Evolutionary conservation across 768 basidiomycete genomes (phyloP).

Genomic region (Termitomyces sp.): DNA sequence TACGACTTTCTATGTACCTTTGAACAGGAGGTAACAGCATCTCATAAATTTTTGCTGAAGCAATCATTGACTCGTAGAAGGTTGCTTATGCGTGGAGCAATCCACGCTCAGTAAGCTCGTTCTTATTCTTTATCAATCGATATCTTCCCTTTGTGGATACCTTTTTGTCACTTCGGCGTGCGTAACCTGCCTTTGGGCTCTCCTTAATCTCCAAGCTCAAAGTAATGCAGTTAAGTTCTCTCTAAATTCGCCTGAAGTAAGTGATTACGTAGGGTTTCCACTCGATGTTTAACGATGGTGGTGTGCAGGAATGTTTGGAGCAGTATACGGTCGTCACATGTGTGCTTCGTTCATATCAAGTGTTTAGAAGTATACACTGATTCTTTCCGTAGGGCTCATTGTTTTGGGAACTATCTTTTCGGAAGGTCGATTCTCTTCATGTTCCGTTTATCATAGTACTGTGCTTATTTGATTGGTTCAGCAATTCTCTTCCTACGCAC

Average conservation of each 20-base stretch:
- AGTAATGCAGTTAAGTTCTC: constrained; percentile 6
- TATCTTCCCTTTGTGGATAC: constrained; percentile 35
- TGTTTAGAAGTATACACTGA: background rate
- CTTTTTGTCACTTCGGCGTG: constrained; percentile 26
- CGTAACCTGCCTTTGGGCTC: constrained; percentile 3
- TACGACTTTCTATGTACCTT: constrained; percentile 31
- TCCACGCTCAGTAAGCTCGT: constrained; percentile 21
- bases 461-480: constrained; percentile 5
- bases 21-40: constrained; percentile 24
- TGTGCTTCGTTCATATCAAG: constrained; percentile 8
- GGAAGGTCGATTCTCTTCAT: constrained; percentile 20
- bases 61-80: constrained; percentile 9
- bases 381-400: constrained; percentile 20
- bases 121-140: constrained; percentile 33
- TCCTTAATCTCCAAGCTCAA: background rate
- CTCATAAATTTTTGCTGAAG: background rate
- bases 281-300: background rate
- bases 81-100: constrained; percentile 28
- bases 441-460: background rate
- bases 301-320: constrained; percentile 17
- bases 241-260: constrained; percentile 4
- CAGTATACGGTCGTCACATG: constrained; percentile 26
- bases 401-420: constrained; percentile 30
- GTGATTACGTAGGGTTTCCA: background rate
- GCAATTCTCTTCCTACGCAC: constrained; percentile 37